Evolutionary conservation across 2,329 filamentous ascomycete genomes (phyloP).

Genomic region (Fusarium sp.): DNA sequence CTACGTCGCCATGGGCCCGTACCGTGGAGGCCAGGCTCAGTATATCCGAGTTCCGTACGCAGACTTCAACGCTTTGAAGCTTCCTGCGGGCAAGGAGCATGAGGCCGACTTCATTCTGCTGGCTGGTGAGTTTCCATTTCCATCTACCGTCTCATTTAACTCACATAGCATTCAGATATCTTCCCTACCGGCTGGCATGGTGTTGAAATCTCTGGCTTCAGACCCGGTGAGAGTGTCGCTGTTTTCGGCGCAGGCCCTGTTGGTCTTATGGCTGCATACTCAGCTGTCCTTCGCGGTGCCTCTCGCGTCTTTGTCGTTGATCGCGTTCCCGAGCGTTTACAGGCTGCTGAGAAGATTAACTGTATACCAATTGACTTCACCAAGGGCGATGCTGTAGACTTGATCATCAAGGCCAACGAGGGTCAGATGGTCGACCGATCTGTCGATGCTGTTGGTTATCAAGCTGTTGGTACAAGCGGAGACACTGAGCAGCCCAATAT

Average conservation of each 20-base stretch:
- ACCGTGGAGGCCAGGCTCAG: conserved; percentile 67
- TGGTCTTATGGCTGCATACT: conserved; percentile 74
- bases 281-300: conserved; percentile 68
- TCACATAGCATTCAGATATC: conserved; percentile 42
- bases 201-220: conserved; percentile 67
- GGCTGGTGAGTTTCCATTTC: conserved; percentile 46
- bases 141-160: conserved; percentile 52
- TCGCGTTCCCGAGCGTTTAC: conserved; percentile 67
- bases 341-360: conserved; percentile 70
- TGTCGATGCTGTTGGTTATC: conserved; percentile 74
- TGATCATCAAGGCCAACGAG: conserved; percentile 68
- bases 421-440: conserved; percentile 73
- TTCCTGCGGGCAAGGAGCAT: conserved; percentile 69
- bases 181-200: conserved; percentile 64
- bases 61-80: conserved; percentile 72
- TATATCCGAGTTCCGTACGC: conserved; percentile 73
- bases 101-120: conserved; percentile 69
- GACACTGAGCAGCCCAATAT: conserved; percentile 71
- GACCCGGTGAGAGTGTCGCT: conserved; percentile 70
- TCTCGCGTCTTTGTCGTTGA: conserved; percentile 72
- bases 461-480: conserved; percentile 66
- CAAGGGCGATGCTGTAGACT: conserved; percentile 67
- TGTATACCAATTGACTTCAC: conserved; percentile 70
- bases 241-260: conserved; percentile 74
- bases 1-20: conserved; percentile 70